Evolutionary conservation across 305 asterid genomes (phyloP).

Genomic region (Fraxinus albicans): DNA sequence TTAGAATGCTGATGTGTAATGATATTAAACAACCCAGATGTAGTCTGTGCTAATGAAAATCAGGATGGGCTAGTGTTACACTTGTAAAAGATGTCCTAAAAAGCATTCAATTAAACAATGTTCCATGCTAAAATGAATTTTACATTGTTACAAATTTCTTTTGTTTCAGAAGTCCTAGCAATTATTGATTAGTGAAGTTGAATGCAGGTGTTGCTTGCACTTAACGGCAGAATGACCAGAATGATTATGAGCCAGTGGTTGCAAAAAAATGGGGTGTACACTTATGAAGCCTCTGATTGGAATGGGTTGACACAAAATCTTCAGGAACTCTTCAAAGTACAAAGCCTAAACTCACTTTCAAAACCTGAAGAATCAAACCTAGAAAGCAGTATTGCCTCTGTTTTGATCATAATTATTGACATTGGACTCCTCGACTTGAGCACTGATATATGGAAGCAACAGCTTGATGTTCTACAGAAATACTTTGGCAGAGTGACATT

Average conservation of each 20-base stretch:
- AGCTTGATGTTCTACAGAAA: slow-evolving; percentile 63
- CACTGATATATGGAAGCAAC: slow-evolving; percentile 77
- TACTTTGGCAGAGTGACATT: slow-evolving; percentile 53
- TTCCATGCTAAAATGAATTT: neutral
- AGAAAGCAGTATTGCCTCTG: slow-evolving; percentile 22
- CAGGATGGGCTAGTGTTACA: neutral
- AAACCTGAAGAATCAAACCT: slow-evolving; percentile 30
- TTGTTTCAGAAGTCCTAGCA: neutral
- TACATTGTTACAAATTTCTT: neutral
- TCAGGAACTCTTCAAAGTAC: slow-evolving; percentile 38
- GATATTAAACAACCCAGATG: neutral
- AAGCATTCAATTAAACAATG: neutral
- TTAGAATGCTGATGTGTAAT: neutral
- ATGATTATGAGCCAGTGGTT: slow-evolving; percentile 58
- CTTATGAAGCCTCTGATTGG: slow-evolving; percentile 79
- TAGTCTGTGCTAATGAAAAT: neutral
- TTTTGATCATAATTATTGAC: slow-evolving; percentile 56
- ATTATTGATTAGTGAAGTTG: slow-evolving; percentile 23
- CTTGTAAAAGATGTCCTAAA: neutral
- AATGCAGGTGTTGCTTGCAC: slow-evolving; percentile 87
- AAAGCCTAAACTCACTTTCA: slow-evolving; percentile 26
- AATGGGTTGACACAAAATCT: slow-evolving; percentile 66
- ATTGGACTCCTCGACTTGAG: slow-evolving; percentile 76
- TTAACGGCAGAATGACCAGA: slow-evolving; percentile 71
- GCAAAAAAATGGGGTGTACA: slow-evolving; percentile 48